Base-by-base conservation (phyloP, 2,329 filamentous ascomycete species). In the Stemphylium beticola region DNA sequence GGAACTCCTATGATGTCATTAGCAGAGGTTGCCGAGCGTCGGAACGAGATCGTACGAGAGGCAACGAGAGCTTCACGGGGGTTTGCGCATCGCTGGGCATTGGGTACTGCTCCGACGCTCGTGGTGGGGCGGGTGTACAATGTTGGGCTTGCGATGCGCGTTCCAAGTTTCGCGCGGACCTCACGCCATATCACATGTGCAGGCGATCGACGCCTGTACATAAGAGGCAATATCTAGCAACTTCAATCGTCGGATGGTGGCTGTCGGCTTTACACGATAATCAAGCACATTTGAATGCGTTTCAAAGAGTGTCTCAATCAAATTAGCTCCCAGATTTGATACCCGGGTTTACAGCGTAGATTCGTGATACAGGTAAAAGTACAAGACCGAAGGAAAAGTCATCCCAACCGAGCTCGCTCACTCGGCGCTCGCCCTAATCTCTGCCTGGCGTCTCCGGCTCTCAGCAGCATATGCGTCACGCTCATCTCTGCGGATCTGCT, bases 21-120 rank as follows among this genome's bases (percentile, higher is more conserved):
- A 68, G 62, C 52, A 54, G 47, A 39, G 17, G 14, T n/a, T 42
- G 4, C 53, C 7, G 44, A 37, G 15, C 7, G 12, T 24, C 15
- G 17, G 64, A 50, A 20, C n/a, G 29, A 10, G 26, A 14, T 63
- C 76, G 59, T 81, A 88, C 87, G 67, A 91, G 81, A 61, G 90
- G 90, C 58, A 93, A 82, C 58, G 90, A 93, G 62, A 93, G 84
- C 81, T 92, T 92, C 79, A 93, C 89, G 57, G 89, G 88, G 60
- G 69, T 62, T 67, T 71, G 72, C 54, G 75, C 75, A 76, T 77
- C 74, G 67, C 68, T 66, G 66, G 74, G 67, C 75, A 77, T 77
- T 60, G 55, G 60, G 55, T 59, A 55, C 44, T 56, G 60, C 49
- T 59, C 29, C 32, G 56, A 56, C 49, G 60, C 54, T 49, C 51